Evolutionary conservation across 1,284 basidiomycete species (phyloP).

Genomic region (Thecaphora thlaspeos): DNA sequence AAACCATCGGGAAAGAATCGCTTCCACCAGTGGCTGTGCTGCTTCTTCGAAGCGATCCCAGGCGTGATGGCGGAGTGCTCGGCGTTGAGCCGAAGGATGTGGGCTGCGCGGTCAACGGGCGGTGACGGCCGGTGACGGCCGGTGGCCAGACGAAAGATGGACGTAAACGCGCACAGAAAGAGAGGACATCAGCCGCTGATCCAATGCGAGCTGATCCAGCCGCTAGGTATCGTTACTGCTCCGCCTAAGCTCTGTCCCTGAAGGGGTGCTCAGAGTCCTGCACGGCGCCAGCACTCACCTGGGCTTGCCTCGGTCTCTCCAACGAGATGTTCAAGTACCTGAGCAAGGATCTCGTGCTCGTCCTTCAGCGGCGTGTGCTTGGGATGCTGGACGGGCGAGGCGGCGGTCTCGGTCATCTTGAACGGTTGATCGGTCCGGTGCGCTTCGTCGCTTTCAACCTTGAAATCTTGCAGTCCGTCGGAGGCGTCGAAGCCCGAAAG

Average conservation of each 20-base stretch:
- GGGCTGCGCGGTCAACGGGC: constrained; percentile 1
- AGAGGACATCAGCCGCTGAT: too few relatives aligned
- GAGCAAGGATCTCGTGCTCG: constrained; percentile 29
- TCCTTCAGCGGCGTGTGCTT: not conserved
- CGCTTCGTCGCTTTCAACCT: too few relatives aligned
- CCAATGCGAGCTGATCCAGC: too few relatives aligned
- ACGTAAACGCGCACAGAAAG: too few relatives aligned
- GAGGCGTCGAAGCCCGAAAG: too few relatives aligned
- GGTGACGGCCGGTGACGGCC: too few relatives aligned
- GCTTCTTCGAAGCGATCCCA: constrained; percentile 12
- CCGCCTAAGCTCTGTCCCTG: too few relatives aligned
- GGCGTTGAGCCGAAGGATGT: constrained; percentile 9
- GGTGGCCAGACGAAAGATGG: too few relatives aligned
- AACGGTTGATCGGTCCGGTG: too few relatives aligned
- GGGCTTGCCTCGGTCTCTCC: not conserved
- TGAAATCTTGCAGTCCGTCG: too few relatives aligned
- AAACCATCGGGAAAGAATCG: constrained; percentile 30
- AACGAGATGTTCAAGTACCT: constrained; percentile 31
- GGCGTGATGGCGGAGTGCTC: constrained; percentile 30
- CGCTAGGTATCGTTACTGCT: too few relatives aligned
- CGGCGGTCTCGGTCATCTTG: not conserved
- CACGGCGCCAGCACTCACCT: not conserved
- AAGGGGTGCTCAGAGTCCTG: not conserved
- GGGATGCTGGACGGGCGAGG: not conserved
- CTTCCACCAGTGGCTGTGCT: constrained; percentile 26